These are phyloP conservation scores for Dalechampia spathulata DNA, from an alignment of 441 rosid species.

Conservation along the genomic window DNA sequence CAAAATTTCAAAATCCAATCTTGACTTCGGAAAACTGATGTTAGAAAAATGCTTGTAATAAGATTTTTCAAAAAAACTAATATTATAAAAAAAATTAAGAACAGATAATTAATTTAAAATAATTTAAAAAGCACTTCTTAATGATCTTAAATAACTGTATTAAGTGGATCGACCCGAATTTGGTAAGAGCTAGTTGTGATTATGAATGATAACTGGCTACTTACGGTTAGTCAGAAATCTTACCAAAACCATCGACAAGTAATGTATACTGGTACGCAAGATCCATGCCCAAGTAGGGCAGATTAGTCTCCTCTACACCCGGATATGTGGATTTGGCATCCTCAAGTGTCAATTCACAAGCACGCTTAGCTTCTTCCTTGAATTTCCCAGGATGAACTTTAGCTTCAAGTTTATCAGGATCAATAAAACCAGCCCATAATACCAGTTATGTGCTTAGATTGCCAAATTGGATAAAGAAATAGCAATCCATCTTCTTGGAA, in stretches of 20 bases:
- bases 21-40: too few species aligned
- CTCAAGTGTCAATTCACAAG: constrained; percentile 67
- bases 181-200: too few species aligned
- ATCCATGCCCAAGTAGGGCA: constrained; percentile 91
- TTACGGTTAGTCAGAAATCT: too few species aligned
- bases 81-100: too few species aligned
- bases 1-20: constrained; percentile 4
- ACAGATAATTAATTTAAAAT: too few species aligned
- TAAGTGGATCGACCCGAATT: too few species aligned
- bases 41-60: too few species aligned
- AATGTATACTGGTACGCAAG: constrained; percentile 82
- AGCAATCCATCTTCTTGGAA: neutral
- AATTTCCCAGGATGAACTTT: constrained; percentile 63
- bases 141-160: too few species aligned
- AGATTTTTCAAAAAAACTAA: too few species aligned
- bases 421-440: constrained; percentile 74
- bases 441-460: constrained; percentile 7
- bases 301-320: constrained; percentile 41
- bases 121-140: too few species aligned
- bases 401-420: constrained; percentile 55
- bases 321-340: constrained; percentile 52
- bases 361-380: constrained; percentile 69
- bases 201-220: too few species aligned
- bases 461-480: neutral
- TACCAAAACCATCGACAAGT: constrained; percentile 91